These are phyloP conservation scores for Cephalotrichum gorgonifer DNA, from an alignment of 2,329 filamentous ascomycete genomes.

Conservation along the genomic window DNA sequence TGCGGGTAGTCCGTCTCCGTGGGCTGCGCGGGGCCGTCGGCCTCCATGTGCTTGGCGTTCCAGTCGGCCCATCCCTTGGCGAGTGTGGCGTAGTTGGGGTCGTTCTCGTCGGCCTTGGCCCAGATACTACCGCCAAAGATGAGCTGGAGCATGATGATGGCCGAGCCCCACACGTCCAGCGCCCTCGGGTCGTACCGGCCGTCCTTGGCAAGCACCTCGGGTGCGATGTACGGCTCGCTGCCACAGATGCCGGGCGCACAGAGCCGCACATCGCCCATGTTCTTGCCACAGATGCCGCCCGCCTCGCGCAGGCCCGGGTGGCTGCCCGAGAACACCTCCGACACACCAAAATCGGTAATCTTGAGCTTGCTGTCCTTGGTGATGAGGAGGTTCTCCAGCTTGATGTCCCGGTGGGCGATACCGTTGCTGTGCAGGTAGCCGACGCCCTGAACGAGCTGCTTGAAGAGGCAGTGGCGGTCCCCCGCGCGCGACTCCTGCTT, in stretches of 20 bases:
- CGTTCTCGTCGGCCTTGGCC: conserved; percentile 51
- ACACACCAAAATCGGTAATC: conserved; percentile 86
- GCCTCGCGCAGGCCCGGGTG: conserved; percentile 69
- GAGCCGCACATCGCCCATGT: conserved; percentile 60
- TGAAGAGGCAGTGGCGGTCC: conserved; percentile 77
- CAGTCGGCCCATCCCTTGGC: conserved; percentile 60
- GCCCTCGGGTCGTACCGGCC: conserved; percentile 60
- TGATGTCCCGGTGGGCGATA: conserved; percentile 85
- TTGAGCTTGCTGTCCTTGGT: conserved; percentile 73
- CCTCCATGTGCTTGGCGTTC: conserved; percentile 37
- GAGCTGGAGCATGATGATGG: conserved; percentile 72
- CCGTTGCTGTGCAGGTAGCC: conserved; percentile 73
- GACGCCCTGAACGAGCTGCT: conserved; percentile 75
- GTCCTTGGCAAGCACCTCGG: conserved; percentile 67
- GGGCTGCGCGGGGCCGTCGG: conserved; percentile 19
- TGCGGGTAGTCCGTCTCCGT: conserved; percentile 56
- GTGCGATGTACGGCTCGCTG: conserved; percentile 77
- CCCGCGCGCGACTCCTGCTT: conserved; percentile 49
- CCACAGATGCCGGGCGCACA: conserved; percentile 76
- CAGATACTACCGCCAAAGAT: conserved; percentile 64
- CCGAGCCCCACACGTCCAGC: conserved; percentile 79
- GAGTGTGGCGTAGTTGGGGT: conserved; percentile 54
- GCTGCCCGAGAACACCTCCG: conserved; percentile 72
- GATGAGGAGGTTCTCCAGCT: conserved; percentile 77
- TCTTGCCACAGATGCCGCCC: conserved; percentile 61